Base-by-base conservation (phyloP, 2,329 filamentous ascomycete species). In the Curvularia lunata region DNA sequence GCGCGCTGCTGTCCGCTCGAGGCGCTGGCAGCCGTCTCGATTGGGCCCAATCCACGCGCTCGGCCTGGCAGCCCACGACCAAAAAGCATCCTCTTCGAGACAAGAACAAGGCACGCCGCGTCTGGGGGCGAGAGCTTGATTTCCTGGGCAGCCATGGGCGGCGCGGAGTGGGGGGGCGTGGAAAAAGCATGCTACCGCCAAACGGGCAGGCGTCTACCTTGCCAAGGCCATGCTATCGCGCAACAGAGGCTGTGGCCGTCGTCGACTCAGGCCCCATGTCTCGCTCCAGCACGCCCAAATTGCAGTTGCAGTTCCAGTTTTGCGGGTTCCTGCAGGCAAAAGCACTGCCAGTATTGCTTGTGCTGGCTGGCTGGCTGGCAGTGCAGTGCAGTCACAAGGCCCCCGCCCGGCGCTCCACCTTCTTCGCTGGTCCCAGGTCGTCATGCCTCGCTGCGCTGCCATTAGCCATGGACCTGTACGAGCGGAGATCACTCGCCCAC, bases 171-270 rank as follows among this genome's bases (percentile, higher is more conserved):
- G 28, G 51, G 43, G 51, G 55, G 46, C 40, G 38, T 40, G 9
- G 40, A 37, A 42, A 37, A 43, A 52, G 46, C 50, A 53, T 38
- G 28, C 56, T 54, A 61, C 25, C 23, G 52, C 61, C 32, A 30
- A 58, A 61, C 7, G 49, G 64, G 65, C 52, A 68, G 64, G 65
- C n/a, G n/a, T n/a, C n/a, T n/a, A n/a, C n/a, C n/a, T n/a, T n/a
- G n/a, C n/a, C n/a, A n/a, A 64, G 54, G 46, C 54, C 34, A 54
- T 19, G 43, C 59, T 59, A 56, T 58, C 59, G 51, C 50, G 38
- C 32, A 41, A 43, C 38, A 45, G 54, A 46, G 54, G 45, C 53
- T 56, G 18, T 41, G 57, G 37, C 48, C 38, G 43, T 40, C 54
- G 45, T 42, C 49, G 46, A 48, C 54, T 37, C 52, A 46, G 41